Base-by-base conservation (phyloP, 2,329 filamentous ascomycete species). In the Aspergillus aculeatus region DNA sequence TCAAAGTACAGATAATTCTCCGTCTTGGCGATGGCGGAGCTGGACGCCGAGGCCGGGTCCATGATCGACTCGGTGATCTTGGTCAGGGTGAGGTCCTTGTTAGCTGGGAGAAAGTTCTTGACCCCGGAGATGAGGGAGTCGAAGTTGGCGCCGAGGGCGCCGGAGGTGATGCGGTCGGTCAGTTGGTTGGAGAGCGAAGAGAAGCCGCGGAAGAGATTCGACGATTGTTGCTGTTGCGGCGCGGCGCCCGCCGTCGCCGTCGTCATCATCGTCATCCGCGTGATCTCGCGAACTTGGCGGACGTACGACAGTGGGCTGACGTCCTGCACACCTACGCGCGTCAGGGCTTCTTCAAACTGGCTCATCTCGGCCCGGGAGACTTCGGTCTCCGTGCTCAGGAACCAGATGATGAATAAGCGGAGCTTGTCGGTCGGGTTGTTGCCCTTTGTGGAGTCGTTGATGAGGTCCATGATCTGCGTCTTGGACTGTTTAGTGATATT, bases 31-130 rank as follows among this genome's bases (percentile, higher is more conserved):
- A 99, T 95, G 26, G 95, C 95, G 26, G 90, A 94, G 5, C 91
- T 94, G 4, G 91, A 92, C 3, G 95, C 94, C 11, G 92, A 87
- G 50, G 91, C 85, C 0, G 95, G 95, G 71, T 99, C 95, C 94
- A 99, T 99, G 70, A 99, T 89, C 1, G 92, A 96, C 76, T 99
- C 95, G 47, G 95, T 94, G 72, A 99, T 97, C 78, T 98, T 98
- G 58, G 96, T 99, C 56, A 99, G 86, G 0, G 95, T 98, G 10
- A 98, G 84, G 72, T 99, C 96, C 69, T 93, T 92, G 78, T 99
- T 96, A 14, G 87, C 91, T 0, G 96, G 95, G n/a, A 99, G 81
- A 78, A 99, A 96, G 77, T 96, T 98, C 79, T 98, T 99, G 71
- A 99, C 94, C 48, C 94, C 94, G 5, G 92, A 94, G 63, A 98